Conservation (phyloP, 228 moss, liverwort and hornwort species). For the Sphagnum magellanicum region DNA sequence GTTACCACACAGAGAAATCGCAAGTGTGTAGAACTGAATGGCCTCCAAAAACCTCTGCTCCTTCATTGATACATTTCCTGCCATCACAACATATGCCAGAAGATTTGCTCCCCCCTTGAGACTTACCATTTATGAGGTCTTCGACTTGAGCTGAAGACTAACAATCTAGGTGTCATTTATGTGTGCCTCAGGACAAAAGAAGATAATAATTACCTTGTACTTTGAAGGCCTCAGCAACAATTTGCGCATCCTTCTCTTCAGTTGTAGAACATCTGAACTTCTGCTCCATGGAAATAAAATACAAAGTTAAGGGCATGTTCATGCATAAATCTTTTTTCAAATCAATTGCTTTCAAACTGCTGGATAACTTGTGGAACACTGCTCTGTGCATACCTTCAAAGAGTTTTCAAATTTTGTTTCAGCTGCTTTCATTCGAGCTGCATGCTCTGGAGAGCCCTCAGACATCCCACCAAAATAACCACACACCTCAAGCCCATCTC, state of each 20-base stretch:
- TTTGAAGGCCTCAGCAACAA: conserved; percentile 63
- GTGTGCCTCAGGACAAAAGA: neutral
- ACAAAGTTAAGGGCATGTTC: too few relatives aligned
- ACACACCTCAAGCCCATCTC: conserved; percentile 39
- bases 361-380: neutral
- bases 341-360: conserved; percentile 8
- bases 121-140: too few relatives aligned
- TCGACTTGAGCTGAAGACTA: too few relatives aligned
- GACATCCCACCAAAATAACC: conserved; percentile 36
- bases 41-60: conserved; percentile 35
- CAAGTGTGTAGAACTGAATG: conserved; percentile 51
- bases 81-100: too few relatives aligned
- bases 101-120: too few relatives aligned
- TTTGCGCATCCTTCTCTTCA: conserved; percentile 30
- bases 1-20: conserved; percentile 40
- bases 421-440: conserved; percentile 23
- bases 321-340: neutral
- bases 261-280: neutral
- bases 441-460: conserved; percentile 29
- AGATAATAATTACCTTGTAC: conserved; percentile 29
- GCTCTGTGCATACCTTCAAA: conserved; percentile 19
- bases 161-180: too few relatives aligned
- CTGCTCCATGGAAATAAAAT: too few relatives aligned
- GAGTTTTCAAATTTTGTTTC: conserved; percentile 27
- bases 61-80: conserved; percentile 46